A percentile compares a stretch with the other conserved stretches of the same genome.
These are phyloP conservation scores for Diphasiastrum complanatum DNA, from an alignment of 83 land plant species.

Conservation along the genomic window DNA sequence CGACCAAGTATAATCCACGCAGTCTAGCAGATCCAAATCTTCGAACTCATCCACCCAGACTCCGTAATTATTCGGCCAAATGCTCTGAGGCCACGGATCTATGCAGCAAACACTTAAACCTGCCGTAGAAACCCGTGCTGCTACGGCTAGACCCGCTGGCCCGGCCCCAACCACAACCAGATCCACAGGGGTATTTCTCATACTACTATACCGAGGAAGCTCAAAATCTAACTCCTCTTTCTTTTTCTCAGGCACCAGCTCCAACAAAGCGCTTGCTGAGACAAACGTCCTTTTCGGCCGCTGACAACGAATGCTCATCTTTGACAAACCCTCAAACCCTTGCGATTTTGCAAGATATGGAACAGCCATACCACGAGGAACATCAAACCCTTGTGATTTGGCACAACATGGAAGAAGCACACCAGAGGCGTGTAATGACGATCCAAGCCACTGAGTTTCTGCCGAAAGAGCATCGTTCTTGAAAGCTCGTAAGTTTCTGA, in stretches of 20 bases:
- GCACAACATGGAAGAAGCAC: too few species aligned
- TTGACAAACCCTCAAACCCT: too few species aligned
- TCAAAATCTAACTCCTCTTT: slow-evolving; percentile 71
- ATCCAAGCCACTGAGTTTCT: too few species aligned
- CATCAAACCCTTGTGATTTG: too few species aligned
- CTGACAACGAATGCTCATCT: too few species aligned
- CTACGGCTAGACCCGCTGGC: slow-evolving; percentile 92
- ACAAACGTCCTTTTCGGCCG: too few species aligned
- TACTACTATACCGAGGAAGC: slow-evolving; percentile 57
- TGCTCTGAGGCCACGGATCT: slow-evolving; percentile 75
- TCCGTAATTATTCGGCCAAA: slow-evolving; percentile 97
- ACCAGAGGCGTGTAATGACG: too few species aligned
- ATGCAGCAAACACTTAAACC: slow-evolving; percentile 83
- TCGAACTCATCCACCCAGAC: slow-evolving; percentile 99
- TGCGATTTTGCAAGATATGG: too few species aligned
- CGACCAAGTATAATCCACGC: slow-evolving; percentile 86
- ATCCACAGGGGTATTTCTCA: slow-evolving; percentile 44
- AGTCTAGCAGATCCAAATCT: slow-evolving; percentile 82
- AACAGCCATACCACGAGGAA: too few species aligned
- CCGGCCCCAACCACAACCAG: slow-evolving; percentile 85
- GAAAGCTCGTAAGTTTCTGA: too few species aligned
- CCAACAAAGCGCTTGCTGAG: slow-evolving; percentile 51
- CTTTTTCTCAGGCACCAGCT: slow-evolving; percentile 70
- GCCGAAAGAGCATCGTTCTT: too few species aligned
- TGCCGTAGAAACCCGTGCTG: slow-evolving; percentile 71